phyloP scores from a whole-genome alignment of 495 filamentous ascomycete genomes.

The Daldinia grandis region DNA sequence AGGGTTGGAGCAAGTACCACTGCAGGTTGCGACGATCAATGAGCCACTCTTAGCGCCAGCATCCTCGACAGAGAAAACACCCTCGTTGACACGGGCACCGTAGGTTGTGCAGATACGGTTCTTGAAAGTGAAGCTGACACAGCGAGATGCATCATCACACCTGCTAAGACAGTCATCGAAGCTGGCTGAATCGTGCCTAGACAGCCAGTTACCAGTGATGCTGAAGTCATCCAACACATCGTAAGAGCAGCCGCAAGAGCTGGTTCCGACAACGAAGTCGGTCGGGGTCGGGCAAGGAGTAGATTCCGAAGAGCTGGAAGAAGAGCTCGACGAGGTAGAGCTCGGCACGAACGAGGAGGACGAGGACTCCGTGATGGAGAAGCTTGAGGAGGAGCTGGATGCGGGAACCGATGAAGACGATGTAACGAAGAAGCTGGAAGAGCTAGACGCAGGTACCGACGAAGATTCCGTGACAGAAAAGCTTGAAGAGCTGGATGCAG shows the following conservation, averaged over 20 bases:
- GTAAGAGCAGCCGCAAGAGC: conserved; percentile 20
- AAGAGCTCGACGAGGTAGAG: background rate
- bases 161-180: conserved; percentile 21
- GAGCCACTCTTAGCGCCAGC: conserved; percentile 15
- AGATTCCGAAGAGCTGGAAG: background rate
- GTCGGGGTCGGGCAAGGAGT: conserved; percentile 23
- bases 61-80: conserved; percentile 7
- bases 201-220: background rate
- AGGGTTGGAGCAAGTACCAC: conserved; percentile 16
- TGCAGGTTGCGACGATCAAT: conserved; percentile 17
- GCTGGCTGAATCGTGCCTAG: background rate
- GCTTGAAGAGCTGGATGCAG: background rate
- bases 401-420: background rate
- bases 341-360: background rate
- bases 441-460: background rate
- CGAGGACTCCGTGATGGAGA: background rate
- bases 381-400: conserved; percentile 1
- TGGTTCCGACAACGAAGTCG: conserved; percentile 6
- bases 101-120: conserved; percentile 1
- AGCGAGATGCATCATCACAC: conserved; percentile 9
- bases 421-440: background rate
- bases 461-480: background rate
- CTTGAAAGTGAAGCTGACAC: conserved; percentile 20
- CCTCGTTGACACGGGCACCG: conserved; percentile 14
- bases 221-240: conserved; percentile 12